Percentiles rank a stretch among this genome's conserved stretches.
Evolutionary conservation across 805 yeast genomes (phyloP).

Genomic region (Myxozyma neglecta): DNA sequence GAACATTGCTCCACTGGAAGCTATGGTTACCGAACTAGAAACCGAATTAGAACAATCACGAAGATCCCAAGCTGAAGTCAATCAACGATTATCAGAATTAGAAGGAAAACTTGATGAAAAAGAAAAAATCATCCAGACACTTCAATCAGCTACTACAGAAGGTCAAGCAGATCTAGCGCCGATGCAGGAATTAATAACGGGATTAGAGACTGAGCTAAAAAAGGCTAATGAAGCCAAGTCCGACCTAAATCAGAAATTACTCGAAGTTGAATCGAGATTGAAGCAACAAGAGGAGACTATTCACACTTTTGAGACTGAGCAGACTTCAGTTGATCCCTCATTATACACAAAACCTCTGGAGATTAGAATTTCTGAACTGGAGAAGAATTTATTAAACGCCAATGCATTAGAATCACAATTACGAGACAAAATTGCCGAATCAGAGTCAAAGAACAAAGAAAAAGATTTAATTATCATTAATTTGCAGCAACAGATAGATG

Average conservation of each 20-base stretch:
- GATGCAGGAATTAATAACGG: slow-evolving; percentile 32
- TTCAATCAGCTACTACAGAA: slow-evolving; percentile 12
- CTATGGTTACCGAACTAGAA: slow-evolving; percentile 34
- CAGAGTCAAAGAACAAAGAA: not conserved
- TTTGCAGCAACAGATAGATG: not conserved
- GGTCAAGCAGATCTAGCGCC: slow-evolving; percentile 33
- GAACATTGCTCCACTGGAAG: slow-evolving; percentile 35
- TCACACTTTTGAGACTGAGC: not conserved
- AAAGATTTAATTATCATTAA: not conserved
- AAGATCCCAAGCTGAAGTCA: slow-evolving; percentile 27
- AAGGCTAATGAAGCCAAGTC: not conserved
- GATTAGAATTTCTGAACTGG: not conserved
- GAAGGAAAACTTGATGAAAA: slow-evolving; percentile 25
- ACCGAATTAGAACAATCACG: slow-evolving; percentile 32
- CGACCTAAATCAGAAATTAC: not conserved
- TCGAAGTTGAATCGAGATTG: slow-evolving; percentile 28
- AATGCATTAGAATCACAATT: not conserved
- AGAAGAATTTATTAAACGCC: not conserved
- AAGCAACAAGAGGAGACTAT: slow-evolving; percentile 10
- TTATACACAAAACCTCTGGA: not conserved
- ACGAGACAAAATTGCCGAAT: not conserved
- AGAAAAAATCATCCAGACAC: slow-evolving; percentile 28
- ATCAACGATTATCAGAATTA: slow-evolving; percentile 7
- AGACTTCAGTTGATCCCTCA: not conserved
- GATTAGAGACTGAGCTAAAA: slow-evolving; percentile 32